phyloP scores from a whole-genome alignment of 768 basidiomycete genomes.

The Suillus occidentalis region DNA sequence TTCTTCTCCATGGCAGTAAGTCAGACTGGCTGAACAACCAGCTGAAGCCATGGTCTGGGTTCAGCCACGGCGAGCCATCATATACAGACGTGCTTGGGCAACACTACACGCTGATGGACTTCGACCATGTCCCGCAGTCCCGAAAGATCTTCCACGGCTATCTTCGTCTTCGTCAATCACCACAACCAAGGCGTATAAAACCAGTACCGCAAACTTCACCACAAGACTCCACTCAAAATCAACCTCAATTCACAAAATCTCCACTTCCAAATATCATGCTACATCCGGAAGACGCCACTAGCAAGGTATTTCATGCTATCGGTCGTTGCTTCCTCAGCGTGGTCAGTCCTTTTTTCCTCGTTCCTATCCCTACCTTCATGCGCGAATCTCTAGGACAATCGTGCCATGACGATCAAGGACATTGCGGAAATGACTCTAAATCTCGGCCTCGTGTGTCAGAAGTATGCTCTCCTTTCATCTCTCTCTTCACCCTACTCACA shows the following conservation, averaged over 20 bases:
- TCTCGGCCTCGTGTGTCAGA: constrained; percentile 73
- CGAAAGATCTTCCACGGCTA: too few relatives aligned
- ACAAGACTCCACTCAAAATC: constrained; percentile 17
- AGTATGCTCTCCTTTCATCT: constrained; percentile 51
- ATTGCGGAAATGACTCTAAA: constrained; percentile 68
- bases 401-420: constrained; percentile 86
- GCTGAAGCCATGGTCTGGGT: too few relatives aligned
- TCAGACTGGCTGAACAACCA: too few relatives aligned
- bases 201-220: constrained; percentile 26
- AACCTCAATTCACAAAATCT: constrained; percentile 41
- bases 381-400: constrained; percentile 55
- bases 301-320: constrained; percentile 73
- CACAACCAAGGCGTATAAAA: constrained; percentile 35
- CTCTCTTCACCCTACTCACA: too few relatives aligned
- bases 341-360: constrained; percentile 41
- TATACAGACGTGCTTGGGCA: too few relatives aligned
- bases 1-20: too few relatives aligned
- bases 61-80: too few relatives aligned
- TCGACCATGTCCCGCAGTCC: too few relatives aligned
- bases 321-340: constrained; percentile 73
- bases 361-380: constrained; percentile 12
- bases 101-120: too few relatives aligned
- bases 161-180: constrained; percentile 46
- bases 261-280: constrained; percentile 65
- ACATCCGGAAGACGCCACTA: constrained; percentile 71